These are phyloP conservation scores for Phoma sp. DNA, from an alignment of 2,329 filamentous ascomycete species.

Conservation along the genomic window DNA sequence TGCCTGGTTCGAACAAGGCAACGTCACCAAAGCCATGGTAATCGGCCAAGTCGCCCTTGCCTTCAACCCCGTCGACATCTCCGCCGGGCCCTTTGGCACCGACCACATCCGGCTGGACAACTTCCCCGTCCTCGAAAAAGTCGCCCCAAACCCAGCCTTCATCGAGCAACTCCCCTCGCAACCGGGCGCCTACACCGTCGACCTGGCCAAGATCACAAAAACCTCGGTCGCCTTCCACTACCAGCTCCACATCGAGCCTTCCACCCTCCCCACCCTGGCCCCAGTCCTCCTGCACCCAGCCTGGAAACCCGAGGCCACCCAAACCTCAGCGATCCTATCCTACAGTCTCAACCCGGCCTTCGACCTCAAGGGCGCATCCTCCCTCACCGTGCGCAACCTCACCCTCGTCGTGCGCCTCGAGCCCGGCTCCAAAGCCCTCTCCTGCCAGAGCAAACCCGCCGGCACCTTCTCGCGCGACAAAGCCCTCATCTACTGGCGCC, in stretches of 20 bases:
- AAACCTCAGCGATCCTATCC: conserved; percentile 83
- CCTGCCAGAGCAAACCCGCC: conserved; percentile 77
- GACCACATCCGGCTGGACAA: conserved; percentile 85
- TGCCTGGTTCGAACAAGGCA: conserved; percentile 78
- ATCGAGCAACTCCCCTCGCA: conserved; percentile 72
- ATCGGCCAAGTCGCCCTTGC: conserved; percentile 88
- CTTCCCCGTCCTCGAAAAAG: conserved; percentile 84
- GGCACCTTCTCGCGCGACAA: conserved; percentile 82
- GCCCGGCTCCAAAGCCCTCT: conserved; percentile 63
- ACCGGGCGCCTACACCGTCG: conserved; percentile 80
- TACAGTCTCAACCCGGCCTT: conserved; percentile 83
- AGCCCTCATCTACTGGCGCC: conserved; percentile 78
- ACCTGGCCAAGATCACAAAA: conserved; percentile 72
- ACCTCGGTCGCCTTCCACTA: conserved; percentile 91
- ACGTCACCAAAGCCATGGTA: conserved; percentile 73
- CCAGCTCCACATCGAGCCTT: conserved; percentile 73
- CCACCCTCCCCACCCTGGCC: conserved; percentile 63
- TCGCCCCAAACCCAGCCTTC: conserved; percentile 92
- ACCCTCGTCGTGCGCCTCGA: conserved; percentile 75
- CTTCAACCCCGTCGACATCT: conserved; percentile 68
- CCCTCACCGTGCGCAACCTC: conserved; percentile 74
- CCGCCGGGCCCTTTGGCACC: conserved; percentile 48
- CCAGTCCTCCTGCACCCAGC: conserved; percentile 75
- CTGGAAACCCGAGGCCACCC: conserved; percentile 84
- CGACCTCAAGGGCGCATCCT: conserved; percentile 43